phyloP scores from a whole-genome alignment of 2,329 filamentous ascomycete genomes.

The Apiospora pterosperma region DNA sequence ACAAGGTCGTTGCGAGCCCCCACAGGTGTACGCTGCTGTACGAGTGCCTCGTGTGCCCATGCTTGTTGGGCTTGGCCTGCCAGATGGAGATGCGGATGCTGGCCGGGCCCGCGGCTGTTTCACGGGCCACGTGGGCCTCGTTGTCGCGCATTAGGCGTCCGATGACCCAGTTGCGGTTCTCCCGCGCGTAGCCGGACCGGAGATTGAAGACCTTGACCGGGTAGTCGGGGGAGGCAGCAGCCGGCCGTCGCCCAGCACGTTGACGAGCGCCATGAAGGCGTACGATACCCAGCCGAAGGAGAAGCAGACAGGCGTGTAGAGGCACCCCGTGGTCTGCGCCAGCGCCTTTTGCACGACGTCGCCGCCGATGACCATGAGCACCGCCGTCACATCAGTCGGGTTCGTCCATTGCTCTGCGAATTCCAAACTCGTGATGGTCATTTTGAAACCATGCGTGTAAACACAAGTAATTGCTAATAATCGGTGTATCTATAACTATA shows the following conservation, averaged over 20 bases:
- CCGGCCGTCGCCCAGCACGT: conserved; percentile 16
- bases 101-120: neutral
- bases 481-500: too few relatives aligned
- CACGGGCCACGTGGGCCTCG: neutral
- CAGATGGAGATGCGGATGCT: neutral
- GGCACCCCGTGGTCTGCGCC: conserved; percentile 12
- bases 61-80: neutral
- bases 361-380: conserved; percentile 11
- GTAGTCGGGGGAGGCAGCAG: conserved; percentile 17
- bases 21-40: neutral
- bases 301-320: conserved; percentile 17
- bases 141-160: conserved; percentile 10
- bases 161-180: conserved; percentile 10
- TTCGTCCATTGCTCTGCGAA: neutral
- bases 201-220: conserved; percentile 20
- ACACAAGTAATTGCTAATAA: too few relatives aligned
- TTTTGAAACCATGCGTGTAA: too few relatives aligned
- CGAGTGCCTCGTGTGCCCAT: neutral
- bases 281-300: conserved; percentile 21
- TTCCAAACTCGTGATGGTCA: too few relatives aligned
- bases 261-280: conserved; percentile 12
- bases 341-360: conserved; percentile 16
- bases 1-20: neutral
- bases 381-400: neutral
- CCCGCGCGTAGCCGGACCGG: conserved; percentile 11